These are phyloP conservation scores for Skeletonema tropicum DNA, from an alignment of 108 stramenopile species.

Conservation along the genomic window DNA sequence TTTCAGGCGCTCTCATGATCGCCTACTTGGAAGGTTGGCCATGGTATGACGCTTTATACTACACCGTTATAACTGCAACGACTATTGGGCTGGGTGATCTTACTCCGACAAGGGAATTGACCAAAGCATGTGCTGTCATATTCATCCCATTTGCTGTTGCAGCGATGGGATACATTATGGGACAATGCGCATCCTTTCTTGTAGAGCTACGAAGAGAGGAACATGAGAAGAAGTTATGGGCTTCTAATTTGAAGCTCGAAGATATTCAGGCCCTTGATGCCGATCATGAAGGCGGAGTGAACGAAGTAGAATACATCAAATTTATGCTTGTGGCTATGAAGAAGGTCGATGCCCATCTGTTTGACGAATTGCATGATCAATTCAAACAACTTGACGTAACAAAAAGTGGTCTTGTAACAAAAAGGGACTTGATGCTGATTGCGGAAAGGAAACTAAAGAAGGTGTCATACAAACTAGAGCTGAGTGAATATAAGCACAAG, in stretches of 20 bases:
- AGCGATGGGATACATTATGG: constrained; percentile 60
- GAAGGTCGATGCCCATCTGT: constrained; percentile 62
- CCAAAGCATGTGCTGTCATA: constrained; percentile 41
- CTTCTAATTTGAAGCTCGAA: constrained; percentile 52
- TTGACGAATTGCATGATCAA: constrained; percentile 67
- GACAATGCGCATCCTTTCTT: constrained; percentile 49
- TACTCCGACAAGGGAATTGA: constrained; percentile 23
- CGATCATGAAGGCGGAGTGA: constrained; percentile 59
- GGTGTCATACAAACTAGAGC: constrained; percentile 37
- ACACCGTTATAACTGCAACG: constrained; percentile 62
- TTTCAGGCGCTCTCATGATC: constrained; percentile 2
- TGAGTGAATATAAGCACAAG: constrained; percentile 47
- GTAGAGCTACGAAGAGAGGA: constrained; percentile 36
- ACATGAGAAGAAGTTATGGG: constrained; percentile 33
- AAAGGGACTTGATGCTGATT: constrained; percentile 54
- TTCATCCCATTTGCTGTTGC: constrained; percentile 71
- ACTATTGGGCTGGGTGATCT: constrained; percentile 70
- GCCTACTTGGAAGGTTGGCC: constrained; percentile 26
- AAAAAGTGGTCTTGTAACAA: constrained; percentile 53
- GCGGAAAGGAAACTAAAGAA: constrained; percentile 52
- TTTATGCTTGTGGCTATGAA: constrained; percentile 84
- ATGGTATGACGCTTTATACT: constrained; percentile 55
- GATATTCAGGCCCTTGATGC: constrained; percentile 53
- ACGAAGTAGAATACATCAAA: constrained; percentile 70
- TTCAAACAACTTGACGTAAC: constrained; percentile 59